Evolutionary conservation across 2,329 filamentous ascomycete genomes (phyloP).

Genomic region (Aspergillus fischeri): DNA sequence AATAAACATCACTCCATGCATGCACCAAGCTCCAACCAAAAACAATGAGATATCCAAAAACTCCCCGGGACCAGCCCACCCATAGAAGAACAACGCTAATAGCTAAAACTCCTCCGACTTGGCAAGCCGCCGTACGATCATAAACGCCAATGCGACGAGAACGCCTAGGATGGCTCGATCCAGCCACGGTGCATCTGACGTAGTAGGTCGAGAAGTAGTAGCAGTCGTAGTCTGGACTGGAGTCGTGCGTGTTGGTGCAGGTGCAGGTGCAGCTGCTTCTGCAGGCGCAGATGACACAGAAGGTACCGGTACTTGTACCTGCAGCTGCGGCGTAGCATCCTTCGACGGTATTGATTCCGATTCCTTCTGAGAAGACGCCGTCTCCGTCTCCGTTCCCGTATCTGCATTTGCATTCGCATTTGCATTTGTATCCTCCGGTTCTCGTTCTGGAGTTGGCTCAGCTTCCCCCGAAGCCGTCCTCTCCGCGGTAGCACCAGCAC

Average conservation of each 20-base stretch:
- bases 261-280: not conserved
- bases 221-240: slow-evolving; percentile 2
- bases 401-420: no score
- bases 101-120: slow-evolving; percentile 16
- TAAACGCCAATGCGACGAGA: slow-evolving; percentile 63
- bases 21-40: not conserved
- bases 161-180: slow-evolving; percentile 76
- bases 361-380: not conserved
- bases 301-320: not conserved
- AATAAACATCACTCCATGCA: not conserved
- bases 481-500: not conserved
- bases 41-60: not conserved
- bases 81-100: not conserved
- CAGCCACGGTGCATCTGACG: slow-evolving; percentile 65
- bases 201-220: slow-evolving; percentile 25
- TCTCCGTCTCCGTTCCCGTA: not conserved
- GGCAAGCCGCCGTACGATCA: slow-evolving; percentile 56
- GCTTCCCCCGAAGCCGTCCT: not conserved
- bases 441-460: no score
- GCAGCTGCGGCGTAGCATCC: not conserved
- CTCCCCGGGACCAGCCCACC: not conserved
- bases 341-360: not conserved
- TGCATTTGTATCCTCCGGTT: no score
- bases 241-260: slow-evolving; percentile 1
- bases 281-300: not conserved